These are phyloP conservation scores for Acer yangbiense DNA, from an alignment of 345 rosid genomes.

Conservation along the genomic window DNA sequence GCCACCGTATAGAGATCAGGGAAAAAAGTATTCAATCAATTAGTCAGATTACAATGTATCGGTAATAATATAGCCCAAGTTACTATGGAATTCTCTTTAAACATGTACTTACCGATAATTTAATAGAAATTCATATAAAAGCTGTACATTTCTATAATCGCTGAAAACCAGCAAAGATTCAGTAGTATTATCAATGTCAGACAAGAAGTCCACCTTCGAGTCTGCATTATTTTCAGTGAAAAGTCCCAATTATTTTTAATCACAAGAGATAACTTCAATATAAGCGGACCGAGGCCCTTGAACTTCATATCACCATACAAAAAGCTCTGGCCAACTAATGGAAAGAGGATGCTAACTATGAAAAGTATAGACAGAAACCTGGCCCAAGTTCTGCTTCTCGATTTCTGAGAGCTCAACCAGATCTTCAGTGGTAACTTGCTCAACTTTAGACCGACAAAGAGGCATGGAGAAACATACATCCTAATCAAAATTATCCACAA, in stretches of 20 bases:
- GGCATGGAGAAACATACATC: slow-evolving; percentile 93
- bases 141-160: slow-evolving; percentile 68
- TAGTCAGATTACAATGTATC: not conserved
- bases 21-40: slow-evolving; percentile 1
- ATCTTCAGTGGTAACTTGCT: slow-evolving; percentile 77
- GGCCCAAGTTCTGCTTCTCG: slow-evolving; percentile 89
- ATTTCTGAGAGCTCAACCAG: slow-evolving; percentile 92
- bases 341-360: not conserved
- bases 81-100: not conserved
- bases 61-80: not conserved
- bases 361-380: slow-evolving; percentile 57
- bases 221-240: slow-evolving; percentile 51
- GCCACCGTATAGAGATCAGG: slow-evolving; percentile 2
- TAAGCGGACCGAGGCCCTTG: not conserved
- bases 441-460: slow-evolving; percentile 81
- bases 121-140: slow-evolving; percentile 79
- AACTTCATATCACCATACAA: not conserved
- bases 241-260: slow-evolving; percentile 19
- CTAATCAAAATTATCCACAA: slow-evolving; percentile 38
- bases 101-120: slow-evolving; percentile 67
- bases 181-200: slow-evolving; percentile 78
- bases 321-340: not conserved
- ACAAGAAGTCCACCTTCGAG: slow-evolving; percentile 53
- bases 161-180: slow-evolving; percentile 77
- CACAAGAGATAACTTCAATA: not conserved